Evolutionary conservation across 2,329 filamentous ascomycete genomes (phyloP), one percentile per base, ranked within the genome.

Genomic region (Trichoderma arundinaceum): DNA sequence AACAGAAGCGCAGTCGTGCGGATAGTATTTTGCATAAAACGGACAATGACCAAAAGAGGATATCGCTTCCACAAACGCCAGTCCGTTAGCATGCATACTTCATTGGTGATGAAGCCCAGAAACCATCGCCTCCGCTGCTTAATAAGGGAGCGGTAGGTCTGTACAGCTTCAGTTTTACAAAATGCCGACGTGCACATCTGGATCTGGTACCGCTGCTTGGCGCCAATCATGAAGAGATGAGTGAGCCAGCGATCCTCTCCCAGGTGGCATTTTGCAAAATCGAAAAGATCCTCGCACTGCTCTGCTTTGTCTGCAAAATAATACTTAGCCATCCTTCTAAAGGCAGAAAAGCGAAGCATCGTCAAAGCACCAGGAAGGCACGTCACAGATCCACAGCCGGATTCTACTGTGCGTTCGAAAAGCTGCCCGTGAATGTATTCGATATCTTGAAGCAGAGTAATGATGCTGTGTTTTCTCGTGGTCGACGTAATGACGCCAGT

Each of bases 41-140:
- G 89, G 46, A 98, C 90, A 43, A 96, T 73, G 58, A 94, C 89
- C 49, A 99, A 84, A 60, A 97, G 84, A 0, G 95, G 93, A 77
- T 98, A 98, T 59, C 92, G 87, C 76, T 86, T 91, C 94, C 94
- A 98, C 33, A 98, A 83, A 66, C 95, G 88, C 77, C 91, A 88
- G 78, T 98, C 94, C 1, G 95, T 98, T 80, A 99, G 82, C 95
- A 98, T 97, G 80, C 94, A 97, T 7, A 93, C 94, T 77, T 98
- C 94, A 77, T 99, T 99, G 15, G 94, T 97, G 79, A 98, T 94
- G 78, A 97, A 97, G 35, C 94, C 94, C 49, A 98, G 83, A 77
- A 98, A 98, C 95, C 95, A 99, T 74, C 95, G 87, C 64, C 94
- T 90, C 67, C 95, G 89, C 81, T 99, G 95, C 82, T 98, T 97